phyloP scores from a whole-genome alignment of 2,329 filamentous ascomycete species.

The Colletotrichum scovillei region DNA sequence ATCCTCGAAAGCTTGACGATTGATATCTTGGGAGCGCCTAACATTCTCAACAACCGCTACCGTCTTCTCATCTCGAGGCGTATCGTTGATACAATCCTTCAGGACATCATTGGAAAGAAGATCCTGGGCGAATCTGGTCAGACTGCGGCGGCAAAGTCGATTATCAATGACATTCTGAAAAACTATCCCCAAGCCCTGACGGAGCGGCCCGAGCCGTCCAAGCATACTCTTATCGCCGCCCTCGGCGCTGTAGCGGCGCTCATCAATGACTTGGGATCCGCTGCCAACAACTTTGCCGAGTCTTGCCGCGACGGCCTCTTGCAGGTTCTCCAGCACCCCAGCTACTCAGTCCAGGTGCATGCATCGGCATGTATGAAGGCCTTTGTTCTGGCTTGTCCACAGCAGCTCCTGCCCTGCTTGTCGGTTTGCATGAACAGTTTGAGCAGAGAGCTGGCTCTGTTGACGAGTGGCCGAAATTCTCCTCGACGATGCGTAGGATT shows the following conservation, averaged over 20 bases:
- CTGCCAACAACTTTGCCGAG: slow-evolving; percentile 83
- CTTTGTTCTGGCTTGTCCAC: slow-evolving; percentile 90
- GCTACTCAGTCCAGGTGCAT: slow-evolving; percentile 94
- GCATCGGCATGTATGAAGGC: slow-evolving; percentile 86
- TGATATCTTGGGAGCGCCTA: slow-evolving; percentile 81
- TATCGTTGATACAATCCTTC: slow-evolving; percentile 85
- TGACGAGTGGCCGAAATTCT: slow-evolving; percentile 80
- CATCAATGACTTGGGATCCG: slow-evolving; percentile 83
- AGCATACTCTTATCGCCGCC: slow-evolving; percentile 83
- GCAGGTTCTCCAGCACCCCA: slow-evolving; percentile 92
- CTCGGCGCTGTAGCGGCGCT: slow-evolving; percentile 84
- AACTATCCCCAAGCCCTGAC: slow-evolving; percentile 93
- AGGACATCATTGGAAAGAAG: slow-evolving; percentile 82
- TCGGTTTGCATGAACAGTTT: slow-evolving; percentile 98
- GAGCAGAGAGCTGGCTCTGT: slow-evolving; percentile 83
- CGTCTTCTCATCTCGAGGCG: slow-evolving; percentile 85
- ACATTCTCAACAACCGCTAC: slow-evolving; percentile 86
- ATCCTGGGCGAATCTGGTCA: slow-evolving; percentile 93
- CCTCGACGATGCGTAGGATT: slow-evolving; percentile 89
- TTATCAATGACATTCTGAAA: slow-evolving; percentile 91
- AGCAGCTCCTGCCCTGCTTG: slow-evolving; percentile 89
- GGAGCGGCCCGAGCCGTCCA: slow-evolving; percentile 88
- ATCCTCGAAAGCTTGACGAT: slow-evolving; percentile 85
- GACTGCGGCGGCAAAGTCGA: slow-evolving; percentile 79
- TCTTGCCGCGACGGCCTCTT: slow-evolving; percentile 86